Evolutionary conservation across 2,329 filamentous ascomycete species (phyloP), one percentile per base, ranked within the genome.

Genomic region (Cytospora leucostoma): DNA sequence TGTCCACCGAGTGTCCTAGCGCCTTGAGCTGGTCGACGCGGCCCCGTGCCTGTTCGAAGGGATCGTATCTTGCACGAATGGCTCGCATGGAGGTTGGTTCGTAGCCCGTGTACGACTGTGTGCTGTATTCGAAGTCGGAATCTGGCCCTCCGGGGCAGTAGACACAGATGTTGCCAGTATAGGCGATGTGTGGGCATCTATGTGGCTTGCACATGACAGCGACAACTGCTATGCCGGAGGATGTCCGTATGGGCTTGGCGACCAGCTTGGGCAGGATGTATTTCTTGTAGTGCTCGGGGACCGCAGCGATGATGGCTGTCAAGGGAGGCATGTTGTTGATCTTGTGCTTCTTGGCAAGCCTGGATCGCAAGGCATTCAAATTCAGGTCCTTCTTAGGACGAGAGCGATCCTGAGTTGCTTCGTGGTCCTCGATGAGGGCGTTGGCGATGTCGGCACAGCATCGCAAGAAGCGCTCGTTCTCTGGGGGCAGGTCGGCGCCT

Each of bases 151-250:
- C 95, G 11, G 95, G 95, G 73, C 95, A 99, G 79, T 99, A 99
- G 66, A 99, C 95, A 76, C 95, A 99, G 67, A 99, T 98, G 74
- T 99, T 99, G 67, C 95, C 95, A 0, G 95, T 99, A 76, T 97
- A 99, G 12, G 95, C 92, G 70, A 99, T 99, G 74, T 99, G 95
- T 19, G 95, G 95, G 73, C 95, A 99, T 74, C 95, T 85, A 75
- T 99, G 95, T 32, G 95, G 95, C 77, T 99, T 99, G 84, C 95
- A 98, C 95, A 99, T 99, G 69, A 99, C 96, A 51, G 96, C 95
- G 54, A 99, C 95, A 10, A 99, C 95, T 2, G 95, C 95, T 71
- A 99, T 99, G 63, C 95, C 95, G 59, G 93, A 97, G 0, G 94
- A 96, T 17, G 94, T 97, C 71, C 92, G 88, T 65, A 99, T 98